phyloP scores from a whole-genome alignment of 73 alveolate species.

The Symbiodinium pilosum region DNA sequence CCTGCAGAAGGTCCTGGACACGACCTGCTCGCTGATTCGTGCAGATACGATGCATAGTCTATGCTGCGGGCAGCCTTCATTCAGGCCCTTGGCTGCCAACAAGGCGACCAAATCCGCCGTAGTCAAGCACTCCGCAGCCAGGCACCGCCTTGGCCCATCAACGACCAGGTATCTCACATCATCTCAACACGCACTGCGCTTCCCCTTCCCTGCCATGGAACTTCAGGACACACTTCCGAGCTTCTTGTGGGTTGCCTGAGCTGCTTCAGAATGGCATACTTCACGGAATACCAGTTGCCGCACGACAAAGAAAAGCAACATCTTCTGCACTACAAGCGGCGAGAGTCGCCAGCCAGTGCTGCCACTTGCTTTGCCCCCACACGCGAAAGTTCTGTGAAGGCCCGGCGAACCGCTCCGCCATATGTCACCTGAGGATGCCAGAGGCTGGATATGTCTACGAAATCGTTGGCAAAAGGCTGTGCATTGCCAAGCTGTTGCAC shows the following conservation, averaged over 20 bases:
- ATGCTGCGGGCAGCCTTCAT: not conserved
- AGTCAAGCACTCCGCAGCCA: constrained; percentile 48
- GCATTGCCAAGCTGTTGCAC: too few relatives aligned
- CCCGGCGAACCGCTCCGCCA: constrained; percentile 85
- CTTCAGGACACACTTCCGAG: constrained; percentile 73
- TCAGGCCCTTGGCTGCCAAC: not conserved
- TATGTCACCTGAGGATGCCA: constrained; percentile 66
- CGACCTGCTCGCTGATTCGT: not conserved
- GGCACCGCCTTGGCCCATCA: constrained; percentile 74
- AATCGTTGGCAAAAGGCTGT: too few relatives aligned
- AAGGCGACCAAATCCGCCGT: not conserved
- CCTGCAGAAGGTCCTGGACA: not conserved
- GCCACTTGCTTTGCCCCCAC: constrained; percentile 53
- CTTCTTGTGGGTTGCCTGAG: constrained; percentile 58
- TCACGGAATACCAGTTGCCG: too few relatives aligned
- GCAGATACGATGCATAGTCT: too few relatives aligned
- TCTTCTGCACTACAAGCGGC: not conserved
- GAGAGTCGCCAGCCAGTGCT: constrained; percentile 71
- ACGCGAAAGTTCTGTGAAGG: constrained; percentile 68
- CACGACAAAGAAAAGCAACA: too few relatives aligned
- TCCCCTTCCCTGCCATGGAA: not conserved
- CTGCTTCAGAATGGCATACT: too few relatives aligned
- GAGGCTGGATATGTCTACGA: too few relatives aligned
- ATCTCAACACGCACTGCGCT: not conserved
- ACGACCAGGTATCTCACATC: too few relatives aligned